Evolutionary conservation across 2,329 filamentous ascomycete species (phyloP), one percentile per base, ranked within the genome.

Genomic region (Alternaria sp.): DNA sequence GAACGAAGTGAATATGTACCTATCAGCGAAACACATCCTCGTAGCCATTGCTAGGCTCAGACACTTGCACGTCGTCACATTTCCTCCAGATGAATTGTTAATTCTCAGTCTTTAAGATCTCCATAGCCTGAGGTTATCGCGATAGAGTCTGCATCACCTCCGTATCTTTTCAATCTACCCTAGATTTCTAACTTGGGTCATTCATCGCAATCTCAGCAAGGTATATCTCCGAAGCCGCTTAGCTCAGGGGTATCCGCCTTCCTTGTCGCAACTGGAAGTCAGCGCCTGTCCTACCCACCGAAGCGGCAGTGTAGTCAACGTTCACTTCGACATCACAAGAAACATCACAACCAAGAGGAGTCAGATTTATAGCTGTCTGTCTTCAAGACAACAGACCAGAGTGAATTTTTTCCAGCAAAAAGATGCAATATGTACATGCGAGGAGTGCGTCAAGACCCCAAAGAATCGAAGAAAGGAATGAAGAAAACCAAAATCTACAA

Each of bases 351-450:
- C 13, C 40, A 56, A 46, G 15, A 17, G 6, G 4, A 36, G 3
- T 15, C 12, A 19, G 21, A 17, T 28, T 11, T 46, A 23, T 23
- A 17, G 43, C 43, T 47, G 53, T 46, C 17, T 46, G 40, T 47
- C 26, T 19, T 56, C 17, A 56, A 44, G 53, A 47, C 40, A 23
- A 32, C 25, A 32, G 26, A 32, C 43, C 55, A 51, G 23, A 50
- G 23, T 28, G 25, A 21, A 30, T 26, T 23, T 17, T 55, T 55
- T 50, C 15, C 15, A 32, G 25, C 13, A 40, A 46, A 46, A 54
- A 26, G 19, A 28, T 45, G 26, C 40, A 59, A 45, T 62, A 62
- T 62, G 17, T 62, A 62, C 59, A 62, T 59, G 40, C 25, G 13
- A 53, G 15, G 23, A 30, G 28, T 23, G n/a, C 21, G 17, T 43